Base-by-base conservation (phyloP, 208 protist species). In the Crithidia expoeki region DNA sequence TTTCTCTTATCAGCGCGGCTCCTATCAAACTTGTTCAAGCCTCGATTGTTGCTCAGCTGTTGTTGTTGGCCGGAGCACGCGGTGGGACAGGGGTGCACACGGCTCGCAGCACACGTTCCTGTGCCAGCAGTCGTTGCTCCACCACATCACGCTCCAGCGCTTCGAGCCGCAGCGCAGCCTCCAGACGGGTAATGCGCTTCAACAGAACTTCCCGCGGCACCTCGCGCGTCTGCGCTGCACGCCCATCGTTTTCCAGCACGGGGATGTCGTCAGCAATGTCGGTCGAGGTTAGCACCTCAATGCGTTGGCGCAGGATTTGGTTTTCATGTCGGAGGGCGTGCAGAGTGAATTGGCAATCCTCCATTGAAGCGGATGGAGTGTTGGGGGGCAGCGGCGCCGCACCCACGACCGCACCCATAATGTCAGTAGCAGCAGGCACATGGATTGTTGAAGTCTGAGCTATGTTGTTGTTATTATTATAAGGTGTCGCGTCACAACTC, bases 101-200 rank as follows among this genome's bases (percentile, higher is more conserved):
- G 12, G 30, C 65, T 0, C 55, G 73, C 21, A 88, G 59, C 32
- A 85, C 79, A 17, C 72, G 60, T 50, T 79, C 83, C 60, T 84
- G 83, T 34, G 79, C 79, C 61, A 77, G 49, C 52, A 79, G 53
- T 3, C 67, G 67, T 42, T 79, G 36, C 56, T 88, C 73, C 50
- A 84, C 55, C 9, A 65, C 73, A 59, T 88, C 74, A 19, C 82
- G 56, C 47, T 83, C 82, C 63, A 82, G 68, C 32, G 72, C 69
- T 75, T 88, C 82, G 47, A 83, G 49, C 33, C 70, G 72, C 52
- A 88, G 57, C n/a, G 82, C 82, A 25, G 78, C 78, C 68, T 88
- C 78, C 0, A 88, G 49, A 5, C 82, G 74, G 14, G 68, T 68
- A n/a, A 88, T 72, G 28, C 77, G 77, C 30, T 61, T 51, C 27